phyloP scores from a whole-genome alignment of 345 rosid species.

The Clausena lansium region DNA sequence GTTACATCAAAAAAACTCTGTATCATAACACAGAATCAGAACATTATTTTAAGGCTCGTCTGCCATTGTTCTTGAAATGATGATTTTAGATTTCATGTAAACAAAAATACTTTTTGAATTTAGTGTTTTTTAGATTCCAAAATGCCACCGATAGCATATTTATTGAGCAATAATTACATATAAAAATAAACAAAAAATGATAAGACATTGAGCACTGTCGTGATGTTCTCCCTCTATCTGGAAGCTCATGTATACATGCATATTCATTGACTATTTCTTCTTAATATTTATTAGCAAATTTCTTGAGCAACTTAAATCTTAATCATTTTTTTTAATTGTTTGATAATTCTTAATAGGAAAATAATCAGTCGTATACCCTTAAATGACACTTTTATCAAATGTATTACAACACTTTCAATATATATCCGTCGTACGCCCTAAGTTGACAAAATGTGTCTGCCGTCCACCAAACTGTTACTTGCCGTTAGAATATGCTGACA shows the following conservation, averaged over 20 bases:
- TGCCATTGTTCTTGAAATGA: not conserved
- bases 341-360: no score
- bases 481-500: no score
- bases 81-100: not conserved
- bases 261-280: not conserved
- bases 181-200: not conserved
- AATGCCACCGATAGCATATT: not conserved
- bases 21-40: not conserved
- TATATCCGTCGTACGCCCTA: no score
- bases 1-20: not conserved
- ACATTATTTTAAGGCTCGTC: not conserved
- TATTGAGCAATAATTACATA: not conserved
- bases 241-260: not conserved
- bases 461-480: no score
- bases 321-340: no score
- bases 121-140: not conserved
- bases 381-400: no score
- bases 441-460: no score
- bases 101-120: not conserved
- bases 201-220: not conserved
- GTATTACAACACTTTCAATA: no score
- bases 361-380: no score
- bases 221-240: not conserved
- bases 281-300: not conserved
- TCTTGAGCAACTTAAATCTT: no score